Evolutionary conservation across 306 rosid species (phyloP), one percentile per base, ranked within the genome.

Genomic region (Carpinus fangiana): DNA sequence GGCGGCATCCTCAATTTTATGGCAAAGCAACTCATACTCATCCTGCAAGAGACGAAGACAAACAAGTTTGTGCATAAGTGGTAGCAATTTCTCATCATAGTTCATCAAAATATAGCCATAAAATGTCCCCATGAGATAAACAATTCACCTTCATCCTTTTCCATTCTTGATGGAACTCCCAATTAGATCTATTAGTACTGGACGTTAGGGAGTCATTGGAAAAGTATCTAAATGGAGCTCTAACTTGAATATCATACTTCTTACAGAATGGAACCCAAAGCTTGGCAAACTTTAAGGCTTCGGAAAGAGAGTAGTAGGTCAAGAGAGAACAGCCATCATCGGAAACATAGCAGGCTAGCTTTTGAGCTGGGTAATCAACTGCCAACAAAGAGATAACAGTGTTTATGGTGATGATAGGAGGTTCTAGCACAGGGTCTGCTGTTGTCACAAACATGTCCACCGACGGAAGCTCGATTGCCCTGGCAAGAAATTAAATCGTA

Each of bases 371-470:
- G 31, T 91, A 91, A 47, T 91, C 93, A 21, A 91, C 67, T 23
- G 97, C 90, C 53, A 91, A 68, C 48, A 89, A 31, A 38, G 93
- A 89, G 50, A 91, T 23, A 9, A 89, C 93, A 0, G 91, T 91
- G 83, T 91, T 91, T 73, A 86, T 53, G 12, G 93, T 88, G 5
- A 91, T 56, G 1, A 91, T 84, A 1, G 97, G 90, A 53, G 93
- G 94, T 73, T 91, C 97, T 2, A 87, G 68, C 66, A 43, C 77
- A 2, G 83, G 72, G 2, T 91, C 89, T 23, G 94, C 92, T 7
- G 97, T 91, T 43, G 97, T 91, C 79, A 91, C 92, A 56, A 89
- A 88, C 79, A 85, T 12, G 41, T 91, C 97, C 18, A 91, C 89
- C 0, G 83, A 3, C 0, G 97, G 97, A 75, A 89, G 84, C 73